Conservation (phyloP, 371 early-diverging fungal species). For the Chytridiales sp. region DNA sequence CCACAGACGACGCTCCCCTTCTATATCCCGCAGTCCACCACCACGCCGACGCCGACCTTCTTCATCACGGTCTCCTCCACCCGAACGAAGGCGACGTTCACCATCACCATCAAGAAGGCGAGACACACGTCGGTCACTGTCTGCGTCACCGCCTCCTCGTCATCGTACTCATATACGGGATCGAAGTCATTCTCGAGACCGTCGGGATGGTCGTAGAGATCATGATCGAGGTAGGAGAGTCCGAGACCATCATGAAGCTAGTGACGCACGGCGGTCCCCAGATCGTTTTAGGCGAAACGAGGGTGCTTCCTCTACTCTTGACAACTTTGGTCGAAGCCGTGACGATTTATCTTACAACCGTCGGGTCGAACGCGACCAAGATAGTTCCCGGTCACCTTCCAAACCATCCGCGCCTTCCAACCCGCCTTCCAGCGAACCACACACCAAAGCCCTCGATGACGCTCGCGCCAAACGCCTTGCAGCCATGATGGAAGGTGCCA, state of each 20-base stretch:
- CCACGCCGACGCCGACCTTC: background rate
- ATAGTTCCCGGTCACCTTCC: too few relatives aligned
- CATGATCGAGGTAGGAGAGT: too few relatives aligned
- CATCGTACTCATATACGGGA: background rate
- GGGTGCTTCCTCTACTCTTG: too few relatives aligned
- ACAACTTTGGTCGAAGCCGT: too few relatives aligned
- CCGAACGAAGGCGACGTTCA: background rate
- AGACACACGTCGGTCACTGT: too few relatives aligned
- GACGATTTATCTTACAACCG: too few relatives aligned
- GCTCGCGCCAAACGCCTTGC: constrained; percentile 28
- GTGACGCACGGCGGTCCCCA: too few relatives aligned
- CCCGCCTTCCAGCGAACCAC: constrained; percentile 11
- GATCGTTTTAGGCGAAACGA: too few relatives aligned
- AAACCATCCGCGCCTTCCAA: too few relatives aligned
- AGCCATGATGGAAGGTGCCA: constrained; percentile 38
- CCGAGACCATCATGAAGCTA: too few relatives aligned
- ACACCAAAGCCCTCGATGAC: constrained; percentile 12
- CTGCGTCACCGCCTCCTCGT: background rate
- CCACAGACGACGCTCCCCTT: background rate
- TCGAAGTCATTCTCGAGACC: background rate
- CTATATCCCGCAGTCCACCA: background rate
- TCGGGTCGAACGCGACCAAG: too few relatives aligned
- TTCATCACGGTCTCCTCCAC: background rate
- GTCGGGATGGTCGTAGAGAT: background rate
- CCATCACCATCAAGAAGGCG: background rate